phyloP scores from a whole-genome alignment of 345 rosid genomes.

The Punica granatum region DNA sequence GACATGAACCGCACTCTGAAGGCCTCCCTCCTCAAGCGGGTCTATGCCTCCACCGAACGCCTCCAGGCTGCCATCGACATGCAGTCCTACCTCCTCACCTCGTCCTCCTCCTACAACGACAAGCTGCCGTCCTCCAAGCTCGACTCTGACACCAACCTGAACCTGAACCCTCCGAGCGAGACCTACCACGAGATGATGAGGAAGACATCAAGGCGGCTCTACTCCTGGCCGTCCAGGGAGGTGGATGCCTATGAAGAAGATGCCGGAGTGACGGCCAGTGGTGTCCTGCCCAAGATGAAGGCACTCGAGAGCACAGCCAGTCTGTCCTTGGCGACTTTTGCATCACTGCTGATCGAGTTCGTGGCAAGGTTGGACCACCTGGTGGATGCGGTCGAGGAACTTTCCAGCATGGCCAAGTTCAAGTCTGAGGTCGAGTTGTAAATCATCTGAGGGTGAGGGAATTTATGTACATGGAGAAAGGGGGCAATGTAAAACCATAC shows the following conservation, averaged over 20 bases:
- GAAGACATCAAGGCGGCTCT: conserved; percentile 43
- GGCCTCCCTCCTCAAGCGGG: conserved; percentile 28
- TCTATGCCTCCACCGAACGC: conserved; percentile 39
- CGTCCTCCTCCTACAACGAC: conserved; percentile 13
- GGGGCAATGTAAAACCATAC: neutral
- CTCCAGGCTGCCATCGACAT: conserved; percentile 43
- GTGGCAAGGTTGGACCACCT: conserved; percentile 57
- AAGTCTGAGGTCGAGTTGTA: conserved; percentile 22
- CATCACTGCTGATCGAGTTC: conserved; percentile 56
- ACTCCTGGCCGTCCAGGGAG: conserved; percentile 58
- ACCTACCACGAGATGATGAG: conserved; percentile 50
- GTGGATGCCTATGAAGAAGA: conserved; percentile 50
- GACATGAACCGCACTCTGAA: conserved; percentile 35
- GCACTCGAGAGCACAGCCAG: conserved; percentile 54
- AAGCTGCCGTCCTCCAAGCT: conserved; percentile 19
- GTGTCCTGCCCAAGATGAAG: conserved; percentile 36
- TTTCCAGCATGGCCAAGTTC: conserved; percentile 50
- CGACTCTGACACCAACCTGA: conserved; percentile 8
- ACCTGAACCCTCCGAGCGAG: conserved; percentile 18
- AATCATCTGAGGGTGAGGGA: neutral
- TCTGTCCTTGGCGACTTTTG: conserved; percentile 47
- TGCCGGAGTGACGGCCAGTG: conserved; percentile 16
- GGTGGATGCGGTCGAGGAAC: conserved; percentile 54
- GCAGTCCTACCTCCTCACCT: conserved; percentile 43
- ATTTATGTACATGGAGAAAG: neutral